A percentile compares a stretch with the other conserved stretches of the same genome.
Evolutionary conservation across 2,329 filamentous ascomycete genomes (phyloP).

Genomic region (Iodosphaeria phyllophila): DNA sequence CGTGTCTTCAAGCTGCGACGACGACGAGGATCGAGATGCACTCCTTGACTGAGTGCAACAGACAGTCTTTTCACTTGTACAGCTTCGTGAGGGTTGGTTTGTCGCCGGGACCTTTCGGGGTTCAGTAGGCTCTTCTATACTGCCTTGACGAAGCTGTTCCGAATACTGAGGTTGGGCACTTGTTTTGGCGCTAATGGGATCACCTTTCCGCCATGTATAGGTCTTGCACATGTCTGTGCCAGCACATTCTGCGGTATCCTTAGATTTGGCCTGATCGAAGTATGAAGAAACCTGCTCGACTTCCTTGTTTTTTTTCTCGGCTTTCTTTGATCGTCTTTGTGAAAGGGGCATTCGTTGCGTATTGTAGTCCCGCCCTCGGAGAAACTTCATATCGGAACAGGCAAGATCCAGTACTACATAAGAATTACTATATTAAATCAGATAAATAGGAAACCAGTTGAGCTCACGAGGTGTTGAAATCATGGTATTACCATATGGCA

Average conservation of each 20-base stretch:
- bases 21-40: neutral
- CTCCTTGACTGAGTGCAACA: conserved; percentile 9
- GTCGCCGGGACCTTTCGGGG: neutral
- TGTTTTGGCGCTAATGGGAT: neutral
- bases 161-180: neutral
- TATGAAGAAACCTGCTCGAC: conserved; percentile 18
- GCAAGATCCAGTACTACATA: conserved; percentile 28
- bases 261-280: conserved; percentile 10
- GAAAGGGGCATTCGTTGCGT: conserved; percentile 8
- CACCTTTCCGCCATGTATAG: too few species aligned
- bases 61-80: conserved; percentile 3
- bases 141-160: neutral
- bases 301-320: conserved; percentile 13
- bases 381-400: conserved; percentile 31
- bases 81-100: neutral
- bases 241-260: neutral
- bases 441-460: conserved; percentile 1
- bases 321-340: conserved; percentile 7
- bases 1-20: neutral
- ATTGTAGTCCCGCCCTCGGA: conserved; percentile 11
- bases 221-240: too few species aligned
- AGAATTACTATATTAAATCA: neutral
- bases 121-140: neutral
- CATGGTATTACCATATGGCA: conserved; percentile 21
- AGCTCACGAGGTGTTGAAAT: conserved; percentile 17